Percentiles rank a stretch among this genome's conserved stretches.
Conservation (phyloP, 352 stramenopile genomes). For the Globisporangium viniferum region DNA sequence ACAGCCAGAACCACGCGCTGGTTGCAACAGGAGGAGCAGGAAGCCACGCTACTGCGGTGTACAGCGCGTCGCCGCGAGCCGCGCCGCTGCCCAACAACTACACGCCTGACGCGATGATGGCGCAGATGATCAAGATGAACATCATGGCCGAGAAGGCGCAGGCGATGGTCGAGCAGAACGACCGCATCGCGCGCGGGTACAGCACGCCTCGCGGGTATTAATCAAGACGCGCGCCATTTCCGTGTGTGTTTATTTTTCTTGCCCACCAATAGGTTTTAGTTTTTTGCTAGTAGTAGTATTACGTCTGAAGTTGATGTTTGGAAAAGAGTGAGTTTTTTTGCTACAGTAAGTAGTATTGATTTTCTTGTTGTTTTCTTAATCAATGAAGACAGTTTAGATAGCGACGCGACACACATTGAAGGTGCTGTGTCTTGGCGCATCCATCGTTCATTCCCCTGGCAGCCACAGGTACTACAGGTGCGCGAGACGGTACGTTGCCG, state of each 20-base stretch:
- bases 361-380: no score
- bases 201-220: constrained; percentile 17
- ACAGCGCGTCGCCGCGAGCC: constrained; percentile 4
- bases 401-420: no score
- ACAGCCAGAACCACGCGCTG: not conserved
- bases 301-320: no score
- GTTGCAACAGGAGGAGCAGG: not conserved
- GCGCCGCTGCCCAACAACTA: constrained; percentile 4
- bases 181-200: constrained; percentile 46
- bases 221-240: not conserved
- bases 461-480: not conserved
- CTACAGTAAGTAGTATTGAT: no score
- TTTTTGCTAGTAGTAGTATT: no score
- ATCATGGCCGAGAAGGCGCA: constrained; percentile 66
- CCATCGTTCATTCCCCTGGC: no score
- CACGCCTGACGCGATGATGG: constrained; percentile 55
- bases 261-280: no score
- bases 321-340: no score
- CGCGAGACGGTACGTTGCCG: constrained; percentile 6
- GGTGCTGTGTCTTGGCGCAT: no score
- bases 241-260: no score
- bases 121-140: constrained; percentile 76
- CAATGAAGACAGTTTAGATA: no score
- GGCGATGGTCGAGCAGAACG: constrained; percentile 57
- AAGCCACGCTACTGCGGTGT: not conserved